Base-by-base conservation (phyloP, 2,329 filamentous ascomycete species). In the Immersiporthe knoxdaviesiana region DNA sequence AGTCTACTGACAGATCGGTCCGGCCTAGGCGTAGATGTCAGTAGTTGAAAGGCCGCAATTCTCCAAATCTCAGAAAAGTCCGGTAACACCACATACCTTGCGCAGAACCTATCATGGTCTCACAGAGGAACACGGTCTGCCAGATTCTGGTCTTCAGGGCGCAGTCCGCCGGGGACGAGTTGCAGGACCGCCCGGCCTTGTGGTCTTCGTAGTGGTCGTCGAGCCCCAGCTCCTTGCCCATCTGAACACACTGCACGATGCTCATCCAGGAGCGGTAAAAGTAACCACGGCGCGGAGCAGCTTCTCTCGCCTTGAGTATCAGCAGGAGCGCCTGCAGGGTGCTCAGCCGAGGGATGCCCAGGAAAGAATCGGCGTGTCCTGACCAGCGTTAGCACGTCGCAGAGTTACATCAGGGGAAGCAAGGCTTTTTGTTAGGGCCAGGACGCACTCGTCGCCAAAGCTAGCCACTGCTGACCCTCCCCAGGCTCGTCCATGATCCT, bases 221-320 rank as follows among this genome's bases (percentile, higher is more conserved):
- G 7, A 98, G 83, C 27, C 94, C 93, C 41, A 98, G 84, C 77
- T 97, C 95, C 76, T 97, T 96, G 35, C 90, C 93, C 93, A 98
- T 97, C 61, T 94, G 91, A 10, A 97, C 91, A 72, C 95, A 93
- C 71, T 94, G 93, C 66, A 97, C 95, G 27, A 97, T 89, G 6
- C 92, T 93, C 89, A 97, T 97, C 95, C 96, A 98, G 0, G 96
- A 98, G 50, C 95, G 90, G 80, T 96, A 98, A 79, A 96, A 98
- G 77, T 98, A 98, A 1, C 96, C 96, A 70, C 93, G 90, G 77
- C 97, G 97, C 0, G 95, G 94, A 11, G 92, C 90, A n/a, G 92
- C 92, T 79, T 98, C 95, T 72, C 94, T 88, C 1, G 95, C 96
- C 79, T 98, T 98, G 58, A 97, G 82, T 24, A 97, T 85, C 59